Base-by-base conservation (phyloP, 192 early-diverging fungal genomes). In the Rhizophlyctis rosea region DNA sequence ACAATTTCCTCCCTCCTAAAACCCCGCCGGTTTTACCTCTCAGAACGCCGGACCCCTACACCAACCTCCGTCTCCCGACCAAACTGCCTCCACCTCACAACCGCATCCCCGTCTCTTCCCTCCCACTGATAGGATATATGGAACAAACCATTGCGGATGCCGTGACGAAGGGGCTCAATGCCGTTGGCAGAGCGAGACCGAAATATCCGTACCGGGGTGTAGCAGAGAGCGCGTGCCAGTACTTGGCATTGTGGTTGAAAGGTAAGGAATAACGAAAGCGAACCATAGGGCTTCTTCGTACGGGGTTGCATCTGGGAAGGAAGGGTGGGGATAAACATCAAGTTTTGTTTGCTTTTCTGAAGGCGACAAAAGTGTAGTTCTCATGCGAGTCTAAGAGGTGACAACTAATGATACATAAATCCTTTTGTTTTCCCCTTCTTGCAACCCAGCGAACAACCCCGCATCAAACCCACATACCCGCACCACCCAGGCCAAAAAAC, bases 41-140 rank as follows among this genome's bases (percentile, higher is more conserved):
- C 32, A 73, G 72, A 52, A 85, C 65, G 9, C 83, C 83, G 7
- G 81, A 78, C 78, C 44, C 52, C 4, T 85, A 58, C 54, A 49
- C 56, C 13, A 58, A 69, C 32, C 61, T 83, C 27, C 57, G 60
- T 27, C 62, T 81, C 3, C 83, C 83, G 14, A 62, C 52, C 27
- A 82, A 82, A 50, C 69, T 83, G 23, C 83, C 83, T 13, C 83
- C 80, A 21, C 72, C 61, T 50, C 28, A 47, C 2, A 67, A 69
- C 0, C 62, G 69, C 11, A 74, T 85, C 24, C 47, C 54, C 21
- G 47, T 82, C 1, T 55, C 60, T 1, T 36, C 57, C 11, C 63
- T 85, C 4, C 83, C 83, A 7, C 28, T 85, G 30, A 64, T 78
- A n/a, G 80, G 80, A 9, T 85, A 79, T 39, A 50, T 85, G 27